Percentiles rank a stretch among this genome's conserved stretches.
phyloP scores from a whole-genome alignment of 2,329 filamentous ascomycete species.

The Akanthomyces muscarius region DNA sequence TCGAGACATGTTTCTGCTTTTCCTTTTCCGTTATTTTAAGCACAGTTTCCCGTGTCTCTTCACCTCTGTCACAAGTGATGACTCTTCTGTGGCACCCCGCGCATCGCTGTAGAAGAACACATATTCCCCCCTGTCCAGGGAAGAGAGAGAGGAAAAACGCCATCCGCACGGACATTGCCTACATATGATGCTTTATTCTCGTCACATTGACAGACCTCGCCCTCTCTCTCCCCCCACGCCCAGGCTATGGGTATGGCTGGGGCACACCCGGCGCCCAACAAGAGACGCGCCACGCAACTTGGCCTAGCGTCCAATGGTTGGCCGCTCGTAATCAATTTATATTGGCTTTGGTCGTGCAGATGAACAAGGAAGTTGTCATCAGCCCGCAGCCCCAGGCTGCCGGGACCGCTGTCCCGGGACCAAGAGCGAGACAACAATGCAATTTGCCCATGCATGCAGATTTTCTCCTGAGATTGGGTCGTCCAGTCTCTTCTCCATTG shows the following conservation, averaged over 20 bases:
- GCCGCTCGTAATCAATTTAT: background rate
- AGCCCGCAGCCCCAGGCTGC: slow-evolving; percentile 1
- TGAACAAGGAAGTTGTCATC: background rate
- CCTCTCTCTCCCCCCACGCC: background rate
- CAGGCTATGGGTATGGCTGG: background rate
- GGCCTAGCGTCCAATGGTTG: background rate
- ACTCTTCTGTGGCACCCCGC: background rate
- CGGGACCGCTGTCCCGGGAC: background rate
- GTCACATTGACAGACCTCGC: background rate
- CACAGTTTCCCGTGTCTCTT: background rate
- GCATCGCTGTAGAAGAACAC: background rate
- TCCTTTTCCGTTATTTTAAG: background rate
- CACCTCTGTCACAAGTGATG: background rate
- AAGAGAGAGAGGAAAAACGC: background rate
- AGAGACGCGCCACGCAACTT: background rate
- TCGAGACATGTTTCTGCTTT: background rate
- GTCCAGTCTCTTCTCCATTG: no score
- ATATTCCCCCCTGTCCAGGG: background rate
- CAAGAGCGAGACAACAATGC: slow-evolving; percentile 4
- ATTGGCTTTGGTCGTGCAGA: background rate
- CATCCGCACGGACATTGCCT: slow-evolving; percentile 2
- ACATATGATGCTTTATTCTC: background rate
- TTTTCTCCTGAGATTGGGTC: background rate
- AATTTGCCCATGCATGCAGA: slow-evolving; percentile 8
- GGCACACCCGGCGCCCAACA: no score